Base-by-base conservation (phyloP, 1,284 basidiomycete genomes). In the Rhizopogon parksii region DNA sequence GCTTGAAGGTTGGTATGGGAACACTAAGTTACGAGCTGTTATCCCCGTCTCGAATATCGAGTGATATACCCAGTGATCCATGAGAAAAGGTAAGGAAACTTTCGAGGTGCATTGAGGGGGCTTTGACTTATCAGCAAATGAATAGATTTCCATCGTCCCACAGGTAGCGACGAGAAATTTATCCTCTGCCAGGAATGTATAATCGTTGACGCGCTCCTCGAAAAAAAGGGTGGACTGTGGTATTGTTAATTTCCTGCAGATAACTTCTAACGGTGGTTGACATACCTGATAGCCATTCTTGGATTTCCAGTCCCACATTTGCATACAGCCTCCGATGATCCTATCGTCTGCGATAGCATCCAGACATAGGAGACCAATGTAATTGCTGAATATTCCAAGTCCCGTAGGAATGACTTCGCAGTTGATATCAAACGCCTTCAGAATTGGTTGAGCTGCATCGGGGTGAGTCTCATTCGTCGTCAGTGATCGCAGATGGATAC, bases 401-500 rank as follows among this genome's bases (percentile, higher is more conserved):
- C 73, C 67, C n/a, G 77, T 71, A 17, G 70, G 68, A 25, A 11
- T 3, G 8, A 32, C 11, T 30, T 30, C 30, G 30, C 30, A 9
- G 30, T 32, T 32, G 2, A 65, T 68, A 11, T 58, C 56, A 40
- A 73, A 52, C 51, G 72, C 78, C 7, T 67, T 60, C 4, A 78
- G 59, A 7, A 69, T 59, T 4, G 72, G 55, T 4, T 66, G 38
- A 1, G 68, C 59, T 9, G 77, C 75, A 34, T 64, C 64, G 1
- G 74, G 72, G 60, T 79, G 77, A 4, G 74, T 69, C 46, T 69
- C 63, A 53, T 78, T 78, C 3, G 73, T 72, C n/a, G 67, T 66
- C 35, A 80, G 67, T 2, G 76, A 72, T 24, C 2, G 69, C 9
- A 79, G 54, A 57, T 79, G 75, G 3, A 79, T 53, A 50, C 75